A percentile compares a stretch with the other conserved stretches of the same genome.
Evolutionary conservation across 805 yeast genomes (phyloP).

Genomic region (Kodamaea laetipori): DNA sequence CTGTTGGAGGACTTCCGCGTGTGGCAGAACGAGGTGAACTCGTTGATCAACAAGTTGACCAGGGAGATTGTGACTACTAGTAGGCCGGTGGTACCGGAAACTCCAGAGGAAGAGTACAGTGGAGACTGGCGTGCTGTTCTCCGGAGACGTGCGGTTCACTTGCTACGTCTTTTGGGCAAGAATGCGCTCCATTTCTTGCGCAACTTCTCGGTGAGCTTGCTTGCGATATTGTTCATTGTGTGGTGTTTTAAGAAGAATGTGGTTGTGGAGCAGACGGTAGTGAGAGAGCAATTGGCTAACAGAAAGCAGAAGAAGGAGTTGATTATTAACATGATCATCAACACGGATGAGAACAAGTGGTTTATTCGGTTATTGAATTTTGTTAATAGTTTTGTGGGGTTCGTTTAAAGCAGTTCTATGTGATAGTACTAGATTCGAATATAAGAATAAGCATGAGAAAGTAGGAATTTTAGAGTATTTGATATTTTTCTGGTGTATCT

Average conservation of each 20-base stretch:
- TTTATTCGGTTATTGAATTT: conserved; percentile 39
- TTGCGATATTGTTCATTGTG: conserved; percentile 40
- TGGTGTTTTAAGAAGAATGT: conserved; percentile 47
- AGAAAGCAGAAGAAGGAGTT: conserved; percentile 36
- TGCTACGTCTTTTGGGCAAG: conserved; percentile 31
- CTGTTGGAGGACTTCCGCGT: conserved; percentile 44
- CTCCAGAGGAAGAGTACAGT: neutral
- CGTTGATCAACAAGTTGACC: conserved; percentile 47
- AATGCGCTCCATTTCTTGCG: conserved; percentile 31
- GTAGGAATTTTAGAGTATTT: neutral
- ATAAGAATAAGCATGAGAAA: too few relatives aligned
- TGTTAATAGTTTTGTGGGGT: conserved; percentile 45
- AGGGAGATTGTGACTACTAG: conserved; percentile 31
- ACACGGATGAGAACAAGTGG: conserved; percentile 47
- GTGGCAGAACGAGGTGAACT: conserved; percentile 58
- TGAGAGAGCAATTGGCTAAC: conserved; percentile 29
- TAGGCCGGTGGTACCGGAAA: conserved; percentile 1
- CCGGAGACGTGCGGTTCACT: conserved; percentile 13
- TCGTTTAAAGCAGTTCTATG: conserved; percentile 28
- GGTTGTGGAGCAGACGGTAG: conserved; percentile 39
- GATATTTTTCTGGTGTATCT: too few relatives aligned
- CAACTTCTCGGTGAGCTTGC: conserved; percentile 37
- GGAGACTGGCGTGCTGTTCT: conserved; percentile 7
- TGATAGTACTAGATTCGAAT: too few relatives aligned
- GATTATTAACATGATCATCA: conserved; percentile 44